Evolutionary conservation across 441 rosid species (phyloP).

Genomic region (Aquilaria agallochum): DNA sequence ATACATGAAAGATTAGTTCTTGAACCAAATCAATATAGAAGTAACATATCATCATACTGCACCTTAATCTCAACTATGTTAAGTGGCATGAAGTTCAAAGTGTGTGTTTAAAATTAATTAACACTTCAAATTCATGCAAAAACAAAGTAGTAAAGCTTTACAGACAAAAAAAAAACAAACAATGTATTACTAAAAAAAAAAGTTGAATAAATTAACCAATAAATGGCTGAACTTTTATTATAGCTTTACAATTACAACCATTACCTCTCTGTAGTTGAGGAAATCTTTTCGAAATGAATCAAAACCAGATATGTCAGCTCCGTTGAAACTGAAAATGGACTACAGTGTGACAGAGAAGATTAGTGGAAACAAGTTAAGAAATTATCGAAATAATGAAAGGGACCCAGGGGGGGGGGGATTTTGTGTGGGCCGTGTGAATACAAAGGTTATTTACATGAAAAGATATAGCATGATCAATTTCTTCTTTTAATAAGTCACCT

Average conservation of each 20-base stretch:
- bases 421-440: background rate
- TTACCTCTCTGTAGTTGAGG: constrained; percentile 80
- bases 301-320: constrained; percentile 90
- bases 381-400: constrained; percentile 11
- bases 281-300: constrained; percentile 87
- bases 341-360: constrained; percentile 31
- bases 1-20: constrained; percentile 9
- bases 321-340: constrained; percentile 97
- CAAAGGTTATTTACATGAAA: background rate
- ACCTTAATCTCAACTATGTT: no score
- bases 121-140: no score
- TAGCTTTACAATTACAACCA: constrained; percentile 14
- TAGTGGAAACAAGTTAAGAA: constrained; percentile 6
- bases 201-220: constrained; percentile 4
- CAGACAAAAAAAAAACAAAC: no score
- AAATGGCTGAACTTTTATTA: background rate
- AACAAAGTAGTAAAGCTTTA: no score
- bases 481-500: constrained; percentile 33
- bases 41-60: no score
- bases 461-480: background rate
- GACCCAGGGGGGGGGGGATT: background rate
- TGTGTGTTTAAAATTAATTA: no score
- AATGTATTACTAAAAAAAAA: background rate
- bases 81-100: no score
- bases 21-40: background rate